phyloP scores from a whole-genome alignment of 495 filamentous ascomycete species.

The Aspergillus indologenus region DNA sequence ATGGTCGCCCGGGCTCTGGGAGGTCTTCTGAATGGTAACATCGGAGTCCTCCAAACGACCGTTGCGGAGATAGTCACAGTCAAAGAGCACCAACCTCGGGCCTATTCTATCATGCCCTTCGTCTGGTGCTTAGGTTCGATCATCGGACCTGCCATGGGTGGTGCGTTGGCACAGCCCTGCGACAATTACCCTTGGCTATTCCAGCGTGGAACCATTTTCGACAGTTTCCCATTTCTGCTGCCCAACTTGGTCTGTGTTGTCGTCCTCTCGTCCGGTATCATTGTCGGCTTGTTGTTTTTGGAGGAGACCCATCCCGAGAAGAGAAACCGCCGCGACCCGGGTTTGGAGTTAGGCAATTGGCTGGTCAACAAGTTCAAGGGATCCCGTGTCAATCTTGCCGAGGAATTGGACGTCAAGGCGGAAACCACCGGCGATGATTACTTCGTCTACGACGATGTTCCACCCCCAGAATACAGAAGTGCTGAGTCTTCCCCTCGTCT shows the following conservation, averaged over 20 bases:
- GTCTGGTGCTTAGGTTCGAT: conserved; percentile 96
- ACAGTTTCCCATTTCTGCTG: conserved; percentile 83
- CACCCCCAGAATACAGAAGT: conserved; percentile 62
- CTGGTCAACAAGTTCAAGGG: conserved; percentile 53
- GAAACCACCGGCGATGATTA: conserved; percentile 45
- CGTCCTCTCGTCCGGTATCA: conserved; percentile 72
- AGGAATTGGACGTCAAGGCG: conserved; percentile 29
- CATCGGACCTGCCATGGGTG: conserved; percentile 85
- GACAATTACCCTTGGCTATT: conserved; percentile 78
- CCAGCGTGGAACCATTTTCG: conserved; percentile 69
- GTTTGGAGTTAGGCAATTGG: conserved; percentile 73
- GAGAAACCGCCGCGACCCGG: conserved; percentile 70
- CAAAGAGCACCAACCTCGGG: conserved; percentile 87
- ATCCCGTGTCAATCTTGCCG: conserved; percentile 36
- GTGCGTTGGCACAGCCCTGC: conserved; percentile 82
- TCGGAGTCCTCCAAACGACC: conserved; percentile 91
- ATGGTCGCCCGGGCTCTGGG: conserved; percentile 85
- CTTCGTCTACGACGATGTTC: conserved; percentile 55
- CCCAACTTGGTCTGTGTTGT: conserved; percentile 88
- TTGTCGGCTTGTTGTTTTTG: conserved; percentile 83
- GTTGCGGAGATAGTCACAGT: conserved; percentile 88
- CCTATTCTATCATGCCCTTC: conserved; percentile 95
- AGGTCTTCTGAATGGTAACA: conserved; percentile 91
- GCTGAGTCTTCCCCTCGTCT: conserved; percentile 61
- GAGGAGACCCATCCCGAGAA: conserved; percentile 92